A percentile compares a stretch with the other conserved stretches of the same genome.
phyloP scores from a whole-genome alignment of 129 eudicot genomes.

The Helianthus tuberosus region DNA sequence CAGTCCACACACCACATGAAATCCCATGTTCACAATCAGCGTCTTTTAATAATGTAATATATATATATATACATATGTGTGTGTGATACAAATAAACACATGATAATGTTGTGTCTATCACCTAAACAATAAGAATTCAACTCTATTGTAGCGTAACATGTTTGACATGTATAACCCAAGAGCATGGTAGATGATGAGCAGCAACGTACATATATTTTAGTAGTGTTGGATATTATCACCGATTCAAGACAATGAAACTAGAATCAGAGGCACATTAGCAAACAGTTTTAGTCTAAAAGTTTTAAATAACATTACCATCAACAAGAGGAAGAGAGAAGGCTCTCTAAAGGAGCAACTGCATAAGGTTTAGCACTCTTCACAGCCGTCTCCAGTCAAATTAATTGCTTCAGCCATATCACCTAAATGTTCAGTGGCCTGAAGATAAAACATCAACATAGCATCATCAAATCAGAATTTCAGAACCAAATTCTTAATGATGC shows the following conservation, averaged over 20 bases:
- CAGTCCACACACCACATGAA: too few relatives aligned
- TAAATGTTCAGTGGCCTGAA: too few relatives aligned
- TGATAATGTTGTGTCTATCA: background rate
- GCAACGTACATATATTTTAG: background rate
- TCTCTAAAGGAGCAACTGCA: slow-evolving; percentile 64
- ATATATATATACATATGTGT: too few relatives aligned
- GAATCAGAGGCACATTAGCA: background rate
- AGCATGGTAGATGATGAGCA: background rate
- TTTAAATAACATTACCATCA: slow-evolving; percentile 67
- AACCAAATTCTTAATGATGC: too few relatives aligned
- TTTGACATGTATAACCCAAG: too few relatives aligned
- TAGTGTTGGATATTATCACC: background rate
- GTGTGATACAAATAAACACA: too few relatives aligned
- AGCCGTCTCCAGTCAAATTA: slow-evolving; percentile 85
- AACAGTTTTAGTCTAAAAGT: background rate
- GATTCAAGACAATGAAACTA: background rate
- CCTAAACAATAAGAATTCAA: background rate
- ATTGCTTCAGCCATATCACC: slow-evolving; percentile 64
- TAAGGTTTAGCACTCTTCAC: slow-evolving; percentile 77
- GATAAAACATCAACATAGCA: too few relatives aligned
- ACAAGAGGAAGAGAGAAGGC: background rate
- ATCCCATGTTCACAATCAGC: too few relatives aligned
- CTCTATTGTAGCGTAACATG: background rate
- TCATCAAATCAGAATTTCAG: too few relatives aligned
- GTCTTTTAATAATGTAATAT: too few relatives aligned